Evolutionary conservation across 148 eudicot species (phyloP), one percentile per base, ranked within the genome.

Genomic region (Chenopodium album): DNA sequence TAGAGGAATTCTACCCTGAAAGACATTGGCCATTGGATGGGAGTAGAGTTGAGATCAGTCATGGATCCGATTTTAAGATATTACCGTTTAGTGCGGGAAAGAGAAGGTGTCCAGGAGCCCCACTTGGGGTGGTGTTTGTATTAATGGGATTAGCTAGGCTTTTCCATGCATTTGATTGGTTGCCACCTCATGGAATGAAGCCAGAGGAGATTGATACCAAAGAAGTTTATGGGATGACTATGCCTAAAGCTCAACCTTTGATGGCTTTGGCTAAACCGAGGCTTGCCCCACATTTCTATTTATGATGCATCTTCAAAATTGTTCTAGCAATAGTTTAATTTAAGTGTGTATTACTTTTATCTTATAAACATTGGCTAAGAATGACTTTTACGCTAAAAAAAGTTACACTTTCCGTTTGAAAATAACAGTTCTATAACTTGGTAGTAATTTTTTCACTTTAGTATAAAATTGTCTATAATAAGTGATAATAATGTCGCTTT

Each of bases 211-310:
- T 94, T 28, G 98, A 96, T 71, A 94, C 93, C 3, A 12, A 12
- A 23, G 99, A 96, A 82, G 98, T 96, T 60, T 96, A 96, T 84
- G 99, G 99, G 17, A 96, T 96, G 99, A 96, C 99, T 3, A 96
- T 96, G 99, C 99, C 99, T 0, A 94, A 89, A 76, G 97, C 98
- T 34, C 71, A 71, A 65, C 93, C 99, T 14, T 84, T 96, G 67
- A 41, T 89, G 82, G 97, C 94, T 46, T 31, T 89, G 86, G 98
- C 98, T 48, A 92, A 76, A 78, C 97, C 97, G 13, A 90, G 98
- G 22, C 85, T 94, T 82, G 83, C 90, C 2, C 34, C 80, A 37
- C 90, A 91, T 64, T 71, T 94, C 91, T 94, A 92, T 71, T 81
- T 77, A 52, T 84, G 32, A 80, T 79, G 0, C 32, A 67, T 67